These are phyloP conservation scores for Nicotiana sylvestris DNA, from an alignment of 257 asterid species.

Conservation along the genomic window DNA sequence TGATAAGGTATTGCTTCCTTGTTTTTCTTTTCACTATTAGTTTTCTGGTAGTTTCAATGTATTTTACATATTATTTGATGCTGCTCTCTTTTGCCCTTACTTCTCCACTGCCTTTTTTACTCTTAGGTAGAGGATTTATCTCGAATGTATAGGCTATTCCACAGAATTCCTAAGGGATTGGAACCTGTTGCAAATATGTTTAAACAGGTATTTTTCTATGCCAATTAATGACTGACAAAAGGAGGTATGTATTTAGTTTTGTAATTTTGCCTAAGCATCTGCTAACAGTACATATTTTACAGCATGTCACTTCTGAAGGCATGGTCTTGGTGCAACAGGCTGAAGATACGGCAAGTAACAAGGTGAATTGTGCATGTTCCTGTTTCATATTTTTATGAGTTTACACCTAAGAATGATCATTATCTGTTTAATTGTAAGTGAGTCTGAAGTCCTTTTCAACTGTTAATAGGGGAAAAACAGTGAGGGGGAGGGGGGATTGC, in stretches of 20 bases:
- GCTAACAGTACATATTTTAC: conserved; percentile 12
- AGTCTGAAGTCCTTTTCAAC: neutral
- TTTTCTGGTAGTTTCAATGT: neutral
- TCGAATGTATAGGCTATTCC: conserved; percentile 55
- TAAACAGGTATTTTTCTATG: conserved; percentile 34
- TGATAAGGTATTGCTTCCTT: conserved; percentile 38
- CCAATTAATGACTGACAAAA: neutral
- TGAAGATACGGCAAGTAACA: conserved; percentile 41
- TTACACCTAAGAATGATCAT: neutral
- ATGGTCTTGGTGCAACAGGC: conserved; percentile 47
- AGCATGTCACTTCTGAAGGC: conserved; percentile 52
- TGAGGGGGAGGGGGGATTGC: neutral
- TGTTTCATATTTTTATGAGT: neutral
- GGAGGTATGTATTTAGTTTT: neutral
- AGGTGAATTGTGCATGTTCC: conserved; percentile 24
- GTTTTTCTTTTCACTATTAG: neutral
- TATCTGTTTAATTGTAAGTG: neutral
- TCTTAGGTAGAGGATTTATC: conserved; percentile 51
- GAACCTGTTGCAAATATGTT: conserved; percentile 35
- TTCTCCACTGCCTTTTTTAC: conserved; percentile 9
- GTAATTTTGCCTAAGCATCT: neutral
- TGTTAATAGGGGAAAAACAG: neutral
- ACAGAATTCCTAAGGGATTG: conserved; percentile 31
- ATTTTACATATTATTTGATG: neutral
- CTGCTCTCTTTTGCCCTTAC: neutral